Conservation (phyloP, 2,329 filamentous ascomycete species). For the Microthyrium microscopicum region DNA sequence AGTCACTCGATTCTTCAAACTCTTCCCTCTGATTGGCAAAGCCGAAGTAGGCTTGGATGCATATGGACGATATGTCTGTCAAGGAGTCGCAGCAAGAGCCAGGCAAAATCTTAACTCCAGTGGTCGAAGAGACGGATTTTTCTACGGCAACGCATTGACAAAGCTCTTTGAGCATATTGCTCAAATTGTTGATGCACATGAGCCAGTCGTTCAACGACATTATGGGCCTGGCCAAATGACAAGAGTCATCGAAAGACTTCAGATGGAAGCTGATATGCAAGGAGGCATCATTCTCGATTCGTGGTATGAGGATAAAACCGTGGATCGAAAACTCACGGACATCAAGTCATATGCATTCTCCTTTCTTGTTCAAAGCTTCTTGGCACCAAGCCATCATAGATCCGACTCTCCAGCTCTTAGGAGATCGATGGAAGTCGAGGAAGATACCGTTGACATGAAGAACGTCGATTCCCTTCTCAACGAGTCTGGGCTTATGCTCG, state of each 20-base stretch:
- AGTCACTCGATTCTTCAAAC: slow-evolving; percentile 93
- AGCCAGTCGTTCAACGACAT: slow-evolving; percentile 78
- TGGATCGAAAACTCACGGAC: slow-evolving; percentile 79
- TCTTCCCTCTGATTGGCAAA: slow-evolving; percentile 85
- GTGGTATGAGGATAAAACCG: slow-evolving; percentile 75
- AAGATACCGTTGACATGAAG: slow-evolving; percentile 92
- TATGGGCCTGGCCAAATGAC: slow-evolving; percentile 90
- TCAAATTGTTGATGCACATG: slow-evolving; percentile 86
- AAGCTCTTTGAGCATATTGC: slow-evolving; percentile 95
- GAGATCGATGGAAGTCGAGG: slow-evolving; percentile 36
- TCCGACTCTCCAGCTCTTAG: slow-evolving; percentile 56
- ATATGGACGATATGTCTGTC: slow-evolving; percentile 90
- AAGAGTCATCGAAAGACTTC: slow-evolving; percentile 78
- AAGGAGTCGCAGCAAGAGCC: slow-evolving; percentile 75
- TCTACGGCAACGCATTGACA: slow-evolving; percentile 81
- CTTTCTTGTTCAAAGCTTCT: slow-evolving; percentile 87
- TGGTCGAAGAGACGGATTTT: slow-evolving; percentile 60
- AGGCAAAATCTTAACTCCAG: slow-evolving; percentile 60
- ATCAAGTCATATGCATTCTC: slow-evolving; percentile 97
- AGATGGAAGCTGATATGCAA: slow-evolving; percentile 90
- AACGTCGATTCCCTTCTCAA: slow-evolving; percentile 77
- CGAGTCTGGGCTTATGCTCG: slow-evolving; percentile 83
- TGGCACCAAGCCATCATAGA: slow-evolving; percentile 54
- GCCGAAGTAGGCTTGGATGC: slow-evolving; percentile 83
- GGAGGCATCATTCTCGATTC: slow-evolving; percentile 91